These are phyloP conservation scores for Penicillium bovifimosum DNA, from an alignment of 495 filamentous ascomycete species.

Conservation along the genomic window DNA sequence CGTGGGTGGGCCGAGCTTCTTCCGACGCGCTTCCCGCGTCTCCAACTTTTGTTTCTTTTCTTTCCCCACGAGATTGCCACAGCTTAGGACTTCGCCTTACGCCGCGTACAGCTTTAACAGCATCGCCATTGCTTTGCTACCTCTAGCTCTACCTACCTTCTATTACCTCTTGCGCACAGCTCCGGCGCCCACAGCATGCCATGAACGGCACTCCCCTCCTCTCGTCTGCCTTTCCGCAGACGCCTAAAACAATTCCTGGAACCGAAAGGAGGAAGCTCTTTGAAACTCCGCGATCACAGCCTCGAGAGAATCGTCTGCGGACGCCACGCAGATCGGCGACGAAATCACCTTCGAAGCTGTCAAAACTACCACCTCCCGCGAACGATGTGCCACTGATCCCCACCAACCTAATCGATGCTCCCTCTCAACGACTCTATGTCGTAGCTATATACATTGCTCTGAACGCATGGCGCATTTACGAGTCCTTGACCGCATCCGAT, in stretches of 20 bases:
- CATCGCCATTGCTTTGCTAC: neutral
- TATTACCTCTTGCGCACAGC: neutral
- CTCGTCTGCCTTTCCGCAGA: slow-evolving; percentile 65
- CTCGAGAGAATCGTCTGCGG: slow-evolving; percentile 8
- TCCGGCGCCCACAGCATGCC: slow-evolving; percentile 47
- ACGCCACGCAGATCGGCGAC: slow-evolving; percentile 10
- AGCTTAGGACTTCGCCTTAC: neutral
- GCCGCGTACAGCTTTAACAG: neutral
- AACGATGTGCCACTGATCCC: slow-evolving; percentile 61
- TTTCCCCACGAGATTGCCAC: neutral
- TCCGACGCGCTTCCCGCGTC: slow-evolving; percentile 30
- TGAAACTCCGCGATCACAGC: slow-evolving; percentile 29
- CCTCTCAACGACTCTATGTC: slow-evolving; percentile 82
- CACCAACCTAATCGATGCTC: slow-evolving; percentile 69
- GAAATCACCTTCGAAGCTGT: slow-evolving; percentile 24
- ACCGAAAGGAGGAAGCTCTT: slow-evolving; percentile 23
- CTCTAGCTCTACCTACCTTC: neutral
- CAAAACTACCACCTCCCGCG: slow-evolving; percentile 16
- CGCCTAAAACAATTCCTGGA: slow-evolving; percentile 46
- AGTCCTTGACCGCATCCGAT: slow-evolving; percentile 72
- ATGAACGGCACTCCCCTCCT: slow-evolving; percentile 73
- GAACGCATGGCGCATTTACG: slow-evolving; percentile 75
- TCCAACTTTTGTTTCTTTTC: slow-evolving; percentile 20
- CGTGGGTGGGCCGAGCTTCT: slow-evolving; percentile 25
- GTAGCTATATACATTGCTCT: slow-evolving; percentile 67